phyloP scores from a whole-genome alignment of 441 rosid genomes.

The Macaranga tanarius region DNA sequence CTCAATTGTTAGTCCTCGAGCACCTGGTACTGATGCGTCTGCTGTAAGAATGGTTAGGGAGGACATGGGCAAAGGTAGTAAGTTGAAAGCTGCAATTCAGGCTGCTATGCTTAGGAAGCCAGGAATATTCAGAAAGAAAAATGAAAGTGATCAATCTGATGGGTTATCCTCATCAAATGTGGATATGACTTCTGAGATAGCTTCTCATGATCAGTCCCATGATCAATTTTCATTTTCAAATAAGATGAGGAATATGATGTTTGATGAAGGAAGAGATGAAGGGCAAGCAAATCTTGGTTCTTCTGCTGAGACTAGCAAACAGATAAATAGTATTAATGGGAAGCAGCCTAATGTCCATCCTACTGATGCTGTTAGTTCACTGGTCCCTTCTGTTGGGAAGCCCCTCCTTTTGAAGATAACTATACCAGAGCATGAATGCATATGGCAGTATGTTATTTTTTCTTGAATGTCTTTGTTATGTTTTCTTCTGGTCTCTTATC shows the following conservation, averaged over 20 bases:
- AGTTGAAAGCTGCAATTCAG: constrained; percentile 78
- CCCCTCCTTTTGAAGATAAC: constrained; percentile 41
- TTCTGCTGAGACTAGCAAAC: constrained; percentile 39
- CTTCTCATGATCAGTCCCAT: constrained; percentile 52
- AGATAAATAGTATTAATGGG: constrained; percentile 32
- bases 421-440: constrained; percentile 78
- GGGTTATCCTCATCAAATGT: constrained; percentile 39
- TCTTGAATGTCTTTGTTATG: constrained; percentile 8
- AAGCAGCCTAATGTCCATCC: constrained; percentile 41
- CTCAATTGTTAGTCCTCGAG: constrained; percentile 36
- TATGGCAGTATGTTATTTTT: constrained; percentile 82
- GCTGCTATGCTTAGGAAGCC: constrained; percentile 80
- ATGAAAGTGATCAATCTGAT: constrained; percentile 52
- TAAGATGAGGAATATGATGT: constrained; percentile 36
- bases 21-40: constrained; percentile 49
- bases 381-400: constrained; percentile 35
- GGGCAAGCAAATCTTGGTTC: constrained; percentile 33
- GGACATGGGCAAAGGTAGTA: constrained; percentile 52
- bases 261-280: constrained; percentile 52
- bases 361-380: constrained; percentile 32
- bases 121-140: constrained; percentile 61
- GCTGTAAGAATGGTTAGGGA: constrained; percentile 49
- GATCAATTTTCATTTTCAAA: constrained; percentile 49
- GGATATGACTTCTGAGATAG: constrained; percentile 41
- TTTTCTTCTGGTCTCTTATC: constrained; percentile 1